Evolutionary conservation across 2,329 filamentous ascomycete genomes (phyloP).

Genomic region (Acrocalymma vagum): DNA sequence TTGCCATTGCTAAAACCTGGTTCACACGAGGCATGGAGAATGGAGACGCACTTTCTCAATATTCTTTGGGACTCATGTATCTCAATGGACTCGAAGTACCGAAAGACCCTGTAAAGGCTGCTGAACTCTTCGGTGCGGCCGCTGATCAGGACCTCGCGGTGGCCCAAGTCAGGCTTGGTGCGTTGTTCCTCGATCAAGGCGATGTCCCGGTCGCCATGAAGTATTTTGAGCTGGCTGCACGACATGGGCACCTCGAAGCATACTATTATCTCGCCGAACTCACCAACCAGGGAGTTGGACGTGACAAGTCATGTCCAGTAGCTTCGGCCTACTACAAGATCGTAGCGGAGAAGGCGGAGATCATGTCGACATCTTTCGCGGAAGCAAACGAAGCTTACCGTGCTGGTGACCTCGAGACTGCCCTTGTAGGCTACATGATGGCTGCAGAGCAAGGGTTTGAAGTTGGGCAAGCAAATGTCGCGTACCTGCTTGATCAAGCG

Average conservation of each 20-base stretch:
- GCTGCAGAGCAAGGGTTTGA: constrained; percentile 94
- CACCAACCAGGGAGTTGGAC: constrained; percentile 79
- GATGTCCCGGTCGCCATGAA: constrained; percentile 81
- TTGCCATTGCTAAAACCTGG: constrained; percentile 79
- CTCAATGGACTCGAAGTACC: constrained; percentile 78
- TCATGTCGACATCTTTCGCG: constrained; percentile 80
- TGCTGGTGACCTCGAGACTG: constrained; percentile 78
- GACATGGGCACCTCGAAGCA: constrained; percentile 85
- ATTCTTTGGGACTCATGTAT: constrained; percentile 84
- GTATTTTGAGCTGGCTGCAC: constrained; percentile 87
- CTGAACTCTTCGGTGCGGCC: constrained; percentile 78
- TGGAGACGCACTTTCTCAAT: constrained; percentile 84
- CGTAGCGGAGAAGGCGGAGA: constrained; percentile 87
- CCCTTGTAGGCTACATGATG: constrained; percentile 83
- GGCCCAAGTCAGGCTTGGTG: constrained; percentile 83
- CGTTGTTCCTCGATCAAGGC: constrained; percentile 87
- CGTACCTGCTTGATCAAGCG: constrained; percentile 79
- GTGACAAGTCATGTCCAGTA: constrained; percentile 79
- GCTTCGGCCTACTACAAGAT: constrained; percentile 88
- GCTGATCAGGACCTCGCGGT: constrained; percentile 83
- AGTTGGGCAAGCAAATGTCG: constrained; percentile 87
- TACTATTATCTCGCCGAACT: constrained; percentile 94
- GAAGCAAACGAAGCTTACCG: constrained; percentile 87
- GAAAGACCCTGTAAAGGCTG: constrained; percentile 75
- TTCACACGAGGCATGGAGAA: constrained; percentile 80